A percentile compares a stretch with the other conserved stretches of the same genome.
These are phyloP conservation scores for Penicillium cinerascens DNA, from an alignment of 495 filamentous ascomycete species.

Conservation along the genomic window DNA sequence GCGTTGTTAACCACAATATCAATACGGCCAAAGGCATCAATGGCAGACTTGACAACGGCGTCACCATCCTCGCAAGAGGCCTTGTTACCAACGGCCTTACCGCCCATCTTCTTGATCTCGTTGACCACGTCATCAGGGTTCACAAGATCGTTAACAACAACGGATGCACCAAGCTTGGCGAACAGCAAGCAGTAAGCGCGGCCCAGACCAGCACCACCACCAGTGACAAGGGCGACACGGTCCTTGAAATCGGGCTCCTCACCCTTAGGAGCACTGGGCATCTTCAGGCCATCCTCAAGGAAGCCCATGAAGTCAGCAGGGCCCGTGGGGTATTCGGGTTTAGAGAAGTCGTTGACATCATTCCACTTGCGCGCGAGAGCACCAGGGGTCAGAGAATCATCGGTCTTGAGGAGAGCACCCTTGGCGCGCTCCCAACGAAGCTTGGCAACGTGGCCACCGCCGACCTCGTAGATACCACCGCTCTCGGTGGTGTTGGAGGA, in stretches of 20 bases:
- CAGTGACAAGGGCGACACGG: conserved; percentile 89
- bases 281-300: conserved; percentile 79
- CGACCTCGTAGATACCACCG: conserved; percentile 89
- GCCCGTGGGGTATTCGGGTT: conserved; percentile 81
- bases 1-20: conserved; percentile 97
- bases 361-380: conserved; percentile 88
- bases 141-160: conserved; percentile 92
- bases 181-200: conserved; percentile 90
- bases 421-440: conserved; percentile 92
- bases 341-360: conserved; percentile 80
- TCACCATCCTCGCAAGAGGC: conserved; percentile 93
- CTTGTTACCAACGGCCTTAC: conserved; percentile 91
- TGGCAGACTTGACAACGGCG: conserved; percentile 83
- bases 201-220: conserved; percentile 82
- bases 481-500: conserved; percentile 81
- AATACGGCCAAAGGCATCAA: conserved; percentile 90
- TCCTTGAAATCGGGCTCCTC: conserved; percentile 84
- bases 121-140: conserved; percentile 90
- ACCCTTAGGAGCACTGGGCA: conserved; percentile 67
- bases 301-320: conserved; percentile 84
- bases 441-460: conserved; percentile 91
- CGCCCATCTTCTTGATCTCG: conserved; percentile 87
- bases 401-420: conserved; percentile 86
- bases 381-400: conserved; percentile 81
- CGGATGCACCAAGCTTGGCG: conserved; percentile 79